These are phyloP conservation scores for Capsicum baccatum DNA, from an alignment of 257 asterid genomes.

Conservation along the genomic window DNA sequence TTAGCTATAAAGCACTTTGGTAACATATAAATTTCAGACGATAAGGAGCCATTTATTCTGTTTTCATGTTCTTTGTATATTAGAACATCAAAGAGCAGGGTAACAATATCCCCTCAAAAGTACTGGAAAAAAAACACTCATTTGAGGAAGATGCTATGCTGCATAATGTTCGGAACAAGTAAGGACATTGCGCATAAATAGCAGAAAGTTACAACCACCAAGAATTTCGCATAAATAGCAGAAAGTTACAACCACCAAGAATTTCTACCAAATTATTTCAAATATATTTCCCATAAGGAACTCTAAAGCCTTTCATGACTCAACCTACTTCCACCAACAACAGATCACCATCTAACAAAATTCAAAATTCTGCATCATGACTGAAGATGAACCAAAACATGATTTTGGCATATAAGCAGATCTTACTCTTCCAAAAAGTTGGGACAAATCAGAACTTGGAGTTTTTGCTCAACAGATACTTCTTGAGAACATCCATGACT, in stretches of 20 bases:
- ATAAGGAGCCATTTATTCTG: neutral
- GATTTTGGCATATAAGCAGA: constrained; percentile 34
- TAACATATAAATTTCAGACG: neutral
- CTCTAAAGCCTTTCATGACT: constrained; percentile 9
- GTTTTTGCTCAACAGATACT: constrained; percentile 62
- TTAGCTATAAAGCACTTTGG: neutral
- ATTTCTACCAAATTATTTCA: neutral
- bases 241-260: neutral
- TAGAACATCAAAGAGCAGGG: neutral
- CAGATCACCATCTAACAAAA: neutral
- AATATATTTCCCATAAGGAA: constrained; percentile 14
- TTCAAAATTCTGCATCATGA: neutral
- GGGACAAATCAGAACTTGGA: constrained; percentile 40
- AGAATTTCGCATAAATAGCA: neutral
- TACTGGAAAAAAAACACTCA: neutral
- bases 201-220: constrained; percentile 9
- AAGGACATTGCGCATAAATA: neutral
- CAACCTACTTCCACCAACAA: neutral
- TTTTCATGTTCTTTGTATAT: neutral
- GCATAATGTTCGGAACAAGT: neutral
- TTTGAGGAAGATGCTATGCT: neutral
- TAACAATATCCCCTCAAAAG: neutral
- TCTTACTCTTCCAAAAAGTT: constrained; percentile 40
- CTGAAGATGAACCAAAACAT: constrained; percentile 14
- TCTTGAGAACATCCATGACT: constrained; percentile 86